A percentile compares a stretch with the other conserved stretches of the same genome.
Conservation (phyloP, 129 eudicot genomes). For the Erigeron canadensis region DNA sequence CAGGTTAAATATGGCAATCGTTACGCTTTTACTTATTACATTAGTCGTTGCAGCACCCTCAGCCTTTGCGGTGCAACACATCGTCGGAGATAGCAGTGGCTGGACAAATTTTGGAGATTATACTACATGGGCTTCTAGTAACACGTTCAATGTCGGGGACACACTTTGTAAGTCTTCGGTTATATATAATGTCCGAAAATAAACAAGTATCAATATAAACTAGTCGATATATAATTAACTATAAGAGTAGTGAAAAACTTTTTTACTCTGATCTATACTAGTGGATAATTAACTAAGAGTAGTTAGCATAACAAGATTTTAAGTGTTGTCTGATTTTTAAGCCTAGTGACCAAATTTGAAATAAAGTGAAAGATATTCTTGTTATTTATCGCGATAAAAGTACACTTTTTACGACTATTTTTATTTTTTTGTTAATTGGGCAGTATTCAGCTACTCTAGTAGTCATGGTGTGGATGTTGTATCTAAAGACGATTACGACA, state of each 20-base stretch:
- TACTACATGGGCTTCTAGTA: conserved; percentile 38
- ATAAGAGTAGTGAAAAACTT: no score
- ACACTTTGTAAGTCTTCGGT: conserved; percentile 27
- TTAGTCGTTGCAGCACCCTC: conserved; percentile 16
- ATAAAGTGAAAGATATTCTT: not conserved
- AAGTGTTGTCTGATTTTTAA: not conserved
- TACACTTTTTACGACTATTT: not conserved
- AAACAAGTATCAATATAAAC: no score
- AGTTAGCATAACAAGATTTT: not conserved
- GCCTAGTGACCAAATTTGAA: not conserved
- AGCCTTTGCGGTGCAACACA: conserved; percentile 30
- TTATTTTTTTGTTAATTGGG: conserved; percentile 16
- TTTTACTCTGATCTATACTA: not conserved
- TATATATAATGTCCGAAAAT: no score
- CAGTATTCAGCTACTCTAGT: conserved; percentile 46
- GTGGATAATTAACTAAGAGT: no score
- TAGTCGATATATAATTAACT: no score
- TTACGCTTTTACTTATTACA: conserved; percentile 10
- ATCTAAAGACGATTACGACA: conserved; percentile 42
- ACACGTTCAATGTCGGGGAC: conserved; percentile 41
- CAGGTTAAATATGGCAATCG: conserved; percentile 16
- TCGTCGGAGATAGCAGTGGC: conserved; percentile 37
- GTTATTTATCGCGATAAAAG: not conserved
- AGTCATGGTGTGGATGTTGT: conserved; percentile 44
- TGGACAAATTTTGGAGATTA: conserved; percentile 40